These are phyloP conservation scores for Coemansia sp. DNA, from an alignment of 192 early-diverging fungal genomes.

Conservation along the genomic window DNA sequence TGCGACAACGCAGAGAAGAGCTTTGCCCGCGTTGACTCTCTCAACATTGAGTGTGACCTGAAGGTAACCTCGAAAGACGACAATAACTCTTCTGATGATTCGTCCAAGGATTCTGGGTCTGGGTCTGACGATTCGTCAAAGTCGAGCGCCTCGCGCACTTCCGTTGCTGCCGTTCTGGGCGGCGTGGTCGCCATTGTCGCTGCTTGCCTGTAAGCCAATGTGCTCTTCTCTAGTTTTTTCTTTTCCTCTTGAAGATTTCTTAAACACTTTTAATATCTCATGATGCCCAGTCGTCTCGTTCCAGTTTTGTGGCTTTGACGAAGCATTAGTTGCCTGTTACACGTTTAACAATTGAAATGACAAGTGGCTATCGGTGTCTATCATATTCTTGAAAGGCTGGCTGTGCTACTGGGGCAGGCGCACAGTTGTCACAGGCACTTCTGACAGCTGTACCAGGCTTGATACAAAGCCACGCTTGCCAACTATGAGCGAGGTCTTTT, in stretches of 20 bases:
- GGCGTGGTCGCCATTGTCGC: slow-evolving; percentile 30
- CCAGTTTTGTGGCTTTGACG: too few relatives aligned
- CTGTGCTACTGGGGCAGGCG: neutral
- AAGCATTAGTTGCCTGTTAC: too few relatives aligned
- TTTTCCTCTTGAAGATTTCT: neutral
- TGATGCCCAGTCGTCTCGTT: neutral
- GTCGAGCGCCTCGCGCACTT: slow-evolving; percentile 26
- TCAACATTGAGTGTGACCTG: slow-evolving; percentile 37
- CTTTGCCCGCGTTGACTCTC: slow-evolving; percentile 10
- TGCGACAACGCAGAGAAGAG: slow-evolving; percentile 42
- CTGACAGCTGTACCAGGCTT: neutral
- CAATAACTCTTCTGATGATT: slow-evolving; percentile 10
- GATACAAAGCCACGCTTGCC: slow-evolving; percentile 7
- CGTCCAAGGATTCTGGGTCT: slow-evolving; percentile 2
- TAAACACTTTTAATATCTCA: neutral
- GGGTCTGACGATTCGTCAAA: neutral
- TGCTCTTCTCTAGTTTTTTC: neutral
- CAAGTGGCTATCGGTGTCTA: too few relatives aligned
- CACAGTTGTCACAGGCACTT: slow-evolving; percentile 2
- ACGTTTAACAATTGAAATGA: too few relatives aligned
- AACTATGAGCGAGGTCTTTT: slow-evolving; percentile 8
- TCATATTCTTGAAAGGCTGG: too few relatives aligned
- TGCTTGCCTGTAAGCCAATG: slow-evolving; percentile 26
- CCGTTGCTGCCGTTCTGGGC: slow-evolving; percentile 22
- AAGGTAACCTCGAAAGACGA: neutral